Percentiles rank a stretch among this genome's conserved stretches.
These are phyloP conservation scores for Entomortierella parvispora DNA, from an alignment of 192 early-diverging fungal genomes.

Conservation along the genomic window DNA sequence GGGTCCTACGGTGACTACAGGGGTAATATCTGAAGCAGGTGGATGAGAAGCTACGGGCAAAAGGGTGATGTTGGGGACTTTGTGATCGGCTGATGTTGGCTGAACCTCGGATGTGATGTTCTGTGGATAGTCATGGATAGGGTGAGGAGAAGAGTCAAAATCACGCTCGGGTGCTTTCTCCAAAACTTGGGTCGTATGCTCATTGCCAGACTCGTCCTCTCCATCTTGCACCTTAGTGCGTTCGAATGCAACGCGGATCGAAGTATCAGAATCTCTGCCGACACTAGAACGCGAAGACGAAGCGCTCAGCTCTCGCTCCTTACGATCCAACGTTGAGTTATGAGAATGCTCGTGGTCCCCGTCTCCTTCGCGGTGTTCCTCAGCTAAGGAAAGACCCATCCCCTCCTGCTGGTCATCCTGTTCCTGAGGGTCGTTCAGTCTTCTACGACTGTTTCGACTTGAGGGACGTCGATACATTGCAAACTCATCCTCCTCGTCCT, in stretches of 20 bases:
- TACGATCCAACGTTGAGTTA: not conserved
- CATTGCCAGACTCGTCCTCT: not conserved
- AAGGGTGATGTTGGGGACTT: too few species aligned
- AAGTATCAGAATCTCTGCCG: slow-evolving; percentile 36
- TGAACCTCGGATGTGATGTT: too few species aligned
- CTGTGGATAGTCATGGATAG: too few species aligned
- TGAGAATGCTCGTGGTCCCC: not conserved
- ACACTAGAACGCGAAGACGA: slow-evolving; percentile 23
- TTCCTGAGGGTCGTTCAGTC: not conserved
- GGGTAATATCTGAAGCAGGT: too few species aligned
- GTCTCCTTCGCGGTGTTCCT: not conserved
- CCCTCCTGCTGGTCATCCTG: not conserved
- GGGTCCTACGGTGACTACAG: too few species aligned
- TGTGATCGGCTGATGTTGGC: too few species aligned
- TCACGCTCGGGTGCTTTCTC: too few species aligned
- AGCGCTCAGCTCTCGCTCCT: slow-evolving; percentile 3
- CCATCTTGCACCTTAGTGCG: slow-evolving; percentile 19
- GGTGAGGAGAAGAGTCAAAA: too few species aligned
- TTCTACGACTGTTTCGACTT: slow-evolving; percentile 7
- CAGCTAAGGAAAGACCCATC: not conserved
- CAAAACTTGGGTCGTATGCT: too few species aligned
- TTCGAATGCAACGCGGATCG: slow-evolving; percentile 31
- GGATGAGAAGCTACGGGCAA: too few species aligned
- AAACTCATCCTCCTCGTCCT: slow-evolving; percentile 37
- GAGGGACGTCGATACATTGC: slow-evolving; percentile 24